Percentiles rank a stretch among this genome's conserved stretches.
phyloP scores from a whole-genome alignment of 106 monocot genomes.

The Platanthera zijinensis region DNA sequence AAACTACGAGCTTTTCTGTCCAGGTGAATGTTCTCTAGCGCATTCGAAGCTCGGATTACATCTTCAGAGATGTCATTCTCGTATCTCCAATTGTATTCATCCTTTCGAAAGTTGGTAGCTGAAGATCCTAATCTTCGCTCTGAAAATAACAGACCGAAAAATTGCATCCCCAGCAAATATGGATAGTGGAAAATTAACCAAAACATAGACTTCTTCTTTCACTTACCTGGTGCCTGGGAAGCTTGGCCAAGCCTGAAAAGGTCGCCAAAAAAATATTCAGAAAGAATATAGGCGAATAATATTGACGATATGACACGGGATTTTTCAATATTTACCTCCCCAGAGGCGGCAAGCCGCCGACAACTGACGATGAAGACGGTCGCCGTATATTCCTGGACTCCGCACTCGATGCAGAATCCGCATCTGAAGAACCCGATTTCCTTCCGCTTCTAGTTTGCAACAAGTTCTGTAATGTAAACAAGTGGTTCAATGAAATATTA shows the following conservation, averaged over 20 bases:
- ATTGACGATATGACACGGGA: not conserved
- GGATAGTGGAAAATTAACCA: not conserved
- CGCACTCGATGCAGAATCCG: conserved; percentile 30
- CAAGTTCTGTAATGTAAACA: conserved; percentile 43
- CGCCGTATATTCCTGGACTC: conserved; percentile 60
- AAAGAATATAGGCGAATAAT: not conserved
- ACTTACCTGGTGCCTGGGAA: conserved; percentile 71
- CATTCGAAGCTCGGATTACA: conserved; percentile 65
- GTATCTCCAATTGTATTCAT: conserved; percentile 80
- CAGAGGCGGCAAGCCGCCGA: conserved; percentile 70
- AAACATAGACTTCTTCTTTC: not conserved
- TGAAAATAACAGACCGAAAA: conserved; percentile 16
- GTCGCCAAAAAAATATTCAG: conserved; percentile 6
- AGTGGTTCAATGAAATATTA: not conserved
- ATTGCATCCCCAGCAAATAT: not conserved
- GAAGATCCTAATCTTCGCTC: conserved; percentile 62
- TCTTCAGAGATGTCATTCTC: conserved; percentile 88
- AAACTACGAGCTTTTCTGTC: conserved; percentile 80
- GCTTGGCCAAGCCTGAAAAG: conserved; percentile 37
- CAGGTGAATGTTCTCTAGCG: conserved; percentile 79
- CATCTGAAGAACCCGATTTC: conserved; percentile 40
- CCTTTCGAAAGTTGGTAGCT: conserved; percentile 48
- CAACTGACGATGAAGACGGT: conserved; percentile 52
- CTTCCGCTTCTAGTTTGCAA: conserved; percentile 73
- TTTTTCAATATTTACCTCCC: conserved; percentile 45